Base-by-base conservation (phyloP, 2,329 filamentous ascomycete species). In the Alternaria angustiovoidea region DNA sequence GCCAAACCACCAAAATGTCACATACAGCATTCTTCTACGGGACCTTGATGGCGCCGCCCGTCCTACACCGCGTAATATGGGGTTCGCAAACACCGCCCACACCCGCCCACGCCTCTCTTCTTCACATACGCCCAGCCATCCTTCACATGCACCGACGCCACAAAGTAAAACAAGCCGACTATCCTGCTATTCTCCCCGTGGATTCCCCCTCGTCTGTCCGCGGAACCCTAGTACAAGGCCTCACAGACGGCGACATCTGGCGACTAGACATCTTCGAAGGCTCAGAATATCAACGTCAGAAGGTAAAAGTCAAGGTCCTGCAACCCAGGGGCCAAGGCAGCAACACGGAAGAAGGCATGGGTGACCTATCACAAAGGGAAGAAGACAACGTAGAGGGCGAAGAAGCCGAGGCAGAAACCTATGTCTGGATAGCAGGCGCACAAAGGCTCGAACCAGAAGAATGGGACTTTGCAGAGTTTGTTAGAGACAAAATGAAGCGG, bases 381-480 rank as follows among this genome's bases (percentile, higher is more conserved):
- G 74, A 75, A 41, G 68, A 74, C 1, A 65, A 70, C 32, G 53
- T 61, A 0, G 79, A 82, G 47, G 71, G 68, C 11, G 72, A 75
- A 18, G 77, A 81, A 48, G 73, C 84, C 1, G 75, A 80, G 58
- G 80, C 74, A 57, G 84, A 79, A 70, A 82, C 67, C 26, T 84
- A 84, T 51, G 84, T 92, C 7, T 86, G 85, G 75, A 76, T 82
- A 63, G 77, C 82, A 16, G 68, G 78, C 44, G 62, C 71, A 46
- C 62, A 80, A 9, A 58, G 79, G 0, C 80, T 98, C 18, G 92
- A 96, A 77, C 82, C 86, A 32, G 79, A 81, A 22, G 93, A 97
- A 77, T 98, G 94, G 94, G 92, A 96, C 76, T 95, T 93, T 80
- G 88, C 89, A 48, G 88, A 91, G 64, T 98, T 97, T 75, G 87